phyloP scores from a whole-genome alignment of 179 eudicot species.

The Actinidia arguta region DNA sequence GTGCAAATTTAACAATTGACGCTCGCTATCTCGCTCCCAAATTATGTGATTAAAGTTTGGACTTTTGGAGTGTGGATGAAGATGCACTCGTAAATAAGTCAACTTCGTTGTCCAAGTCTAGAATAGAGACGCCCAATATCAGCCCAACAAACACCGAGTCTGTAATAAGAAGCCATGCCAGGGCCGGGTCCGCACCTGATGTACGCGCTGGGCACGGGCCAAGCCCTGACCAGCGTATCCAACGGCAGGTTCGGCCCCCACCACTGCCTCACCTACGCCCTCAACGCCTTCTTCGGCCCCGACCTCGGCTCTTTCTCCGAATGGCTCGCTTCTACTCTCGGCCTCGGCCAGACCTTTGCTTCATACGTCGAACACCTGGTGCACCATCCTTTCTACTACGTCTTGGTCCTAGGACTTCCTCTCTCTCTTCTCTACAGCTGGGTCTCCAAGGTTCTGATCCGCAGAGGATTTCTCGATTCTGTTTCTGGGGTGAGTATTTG shows the following conservation, averaged over 20 bases:
- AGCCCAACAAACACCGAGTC: too few relatives aligned
- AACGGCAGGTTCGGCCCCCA: constrained; percentile 84
- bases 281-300: constrained; percentile 97
- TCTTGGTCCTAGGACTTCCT: constrained; percentile 68
- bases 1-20: too few relatives aligned
- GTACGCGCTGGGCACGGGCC: constrained; percentile 72
- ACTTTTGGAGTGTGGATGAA: too few relatives aligned
- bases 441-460: constrained; percentile 56
- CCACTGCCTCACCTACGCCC: constrained; percentile 75
- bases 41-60: too few relatives aligned
- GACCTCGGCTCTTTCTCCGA: constrained; percentile 88
- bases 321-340: constrained; percentile 69
- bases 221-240: constrained; percentile 58
- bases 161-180: constrained; percentile 75
- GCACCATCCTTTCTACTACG: constrained; percentile 78
- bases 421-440: constrained; percentile 63
- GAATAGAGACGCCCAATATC: too few relatives aligned
- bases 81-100: too few relatives aligned
- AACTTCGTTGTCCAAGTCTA: too few relatives aligned
- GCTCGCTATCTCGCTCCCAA: too few relatives aligned
- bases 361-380: constrained; percentile 47
- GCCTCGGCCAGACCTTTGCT: constrained; percentile 48
- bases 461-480: constrained; percentile 65
- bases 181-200: constrained; percentile 98
- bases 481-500: constrained; percentile 65